Conservation (phyloP, 768 basidiomycete species). For the Tulasnella sp. region DNA sequence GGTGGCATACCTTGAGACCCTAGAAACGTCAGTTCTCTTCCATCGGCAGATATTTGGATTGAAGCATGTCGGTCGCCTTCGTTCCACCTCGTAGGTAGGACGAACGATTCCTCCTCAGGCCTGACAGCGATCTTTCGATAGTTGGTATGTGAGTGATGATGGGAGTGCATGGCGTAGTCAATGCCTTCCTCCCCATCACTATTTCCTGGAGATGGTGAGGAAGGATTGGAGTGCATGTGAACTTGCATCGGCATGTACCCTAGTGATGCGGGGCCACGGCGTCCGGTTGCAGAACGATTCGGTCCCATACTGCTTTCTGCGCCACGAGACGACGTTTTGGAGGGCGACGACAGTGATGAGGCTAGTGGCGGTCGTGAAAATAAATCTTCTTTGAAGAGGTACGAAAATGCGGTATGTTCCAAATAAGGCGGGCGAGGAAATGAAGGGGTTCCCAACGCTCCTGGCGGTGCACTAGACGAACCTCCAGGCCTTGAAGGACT, state of each 20-base stretch:
- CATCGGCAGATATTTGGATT: constrained; percentile 54
- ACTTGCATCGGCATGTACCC: too few relatives aligned
- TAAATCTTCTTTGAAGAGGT: constrained; percentile 48
- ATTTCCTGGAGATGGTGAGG: constrained; percentile 3
- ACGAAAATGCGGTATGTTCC: constrained; percentile 59
- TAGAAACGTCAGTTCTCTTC: constrained; percentile 59
- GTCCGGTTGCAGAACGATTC: too few relatives aligned
- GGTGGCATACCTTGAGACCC: constrained; percentile 31
- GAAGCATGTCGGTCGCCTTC: constrained; percentile 48
- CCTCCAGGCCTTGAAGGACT: not conserved
- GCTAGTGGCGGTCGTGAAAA: constrained; percentile 32
- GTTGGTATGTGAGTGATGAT: not conserved
- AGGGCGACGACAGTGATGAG: too few relatives aligned
- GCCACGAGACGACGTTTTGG: not conserved
- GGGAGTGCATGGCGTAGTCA: not conserved
- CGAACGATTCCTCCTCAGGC: constrained; percentile 28
- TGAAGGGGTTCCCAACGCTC: constrained; percentile 24
- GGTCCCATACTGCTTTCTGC: not conserved
- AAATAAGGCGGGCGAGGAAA: constrained; percentile 65
- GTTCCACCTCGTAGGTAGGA: constrained; percentile 69
- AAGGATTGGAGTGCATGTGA: not conserved
- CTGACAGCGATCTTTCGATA: not conserved
- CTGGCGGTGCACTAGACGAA: not conserved
- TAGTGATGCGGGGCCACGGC: too few relatives aligned
- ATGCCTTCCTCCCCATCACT: constrained; percentile 12